These are phyloP conservation scores for Amborella trichopoda DNA, from an alignment of 164 flowering plant species.

Conservation along the genomic window DNA sequence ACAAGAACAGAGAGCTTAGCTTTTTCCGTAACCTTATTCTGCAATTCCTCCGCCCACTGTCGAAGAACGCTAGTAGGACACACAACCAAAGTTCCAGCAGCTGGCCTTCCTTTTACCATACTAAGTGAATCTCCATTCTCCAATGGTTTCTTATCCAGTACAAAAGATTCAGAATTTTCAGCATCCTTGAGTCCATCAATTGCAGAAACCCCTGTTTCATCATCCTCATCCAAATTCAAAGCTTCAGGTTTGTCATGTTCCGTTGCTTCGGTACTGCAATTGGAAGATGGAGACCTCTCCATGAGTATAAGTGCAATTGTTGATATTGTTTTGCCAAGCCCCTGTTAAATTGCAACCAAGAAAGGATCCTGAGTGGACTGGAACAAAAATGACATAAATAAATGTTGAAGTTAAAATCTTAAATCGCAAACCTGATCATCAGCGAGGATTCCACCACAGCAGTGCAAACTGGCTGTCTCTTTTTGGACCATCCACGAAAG, in stretches of 20 bases:
- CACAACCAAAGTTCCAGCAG: conserved; percentile 89
- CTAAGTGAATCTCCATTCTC: conserved; percentile 9
- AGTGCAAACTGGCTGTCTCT: conserved; percentile 47
- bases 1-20: conserved; percentile 70
- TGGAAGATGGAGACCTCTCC: conserved; percentile 58
- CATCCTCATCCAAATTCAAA: conserved; percentile 68
- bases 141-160: conserved; percentile 4
- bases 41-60: conserved; percentile 89
- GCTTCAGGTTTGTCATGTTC: conserved; percentile 31
- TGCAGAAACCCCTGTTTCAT: conserved; percentile 20
- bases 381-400: background rate
- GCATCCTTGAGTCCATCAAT: conserved; percentile 14
- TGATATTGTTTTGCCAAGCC: conserved; percentile 85
- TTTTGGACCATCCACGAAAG: conserved; percentile 90
- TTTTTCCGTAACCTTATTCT: conserved; percentile 54
- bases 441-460: conserved; percentile 91
- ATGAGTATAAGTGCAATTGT: conserved; percentile 84
- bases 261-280: conserved; percentile 7
- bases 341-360: conserved; percentile 29
- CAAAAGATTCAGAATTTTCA: conserved; percentile 8
- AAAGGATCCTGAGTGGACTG: background rate
- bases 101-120: conserved; percentile 52
- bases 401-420: background rate
- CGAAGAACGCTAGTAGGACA: conserved; percentile 96
- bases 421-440: conserved; percentile 73